Evolutionary conservation across 2,329 filamentous ascomycete genomes (phyloP).

Genomic region (Malbranchea zuffiana): DNA sequence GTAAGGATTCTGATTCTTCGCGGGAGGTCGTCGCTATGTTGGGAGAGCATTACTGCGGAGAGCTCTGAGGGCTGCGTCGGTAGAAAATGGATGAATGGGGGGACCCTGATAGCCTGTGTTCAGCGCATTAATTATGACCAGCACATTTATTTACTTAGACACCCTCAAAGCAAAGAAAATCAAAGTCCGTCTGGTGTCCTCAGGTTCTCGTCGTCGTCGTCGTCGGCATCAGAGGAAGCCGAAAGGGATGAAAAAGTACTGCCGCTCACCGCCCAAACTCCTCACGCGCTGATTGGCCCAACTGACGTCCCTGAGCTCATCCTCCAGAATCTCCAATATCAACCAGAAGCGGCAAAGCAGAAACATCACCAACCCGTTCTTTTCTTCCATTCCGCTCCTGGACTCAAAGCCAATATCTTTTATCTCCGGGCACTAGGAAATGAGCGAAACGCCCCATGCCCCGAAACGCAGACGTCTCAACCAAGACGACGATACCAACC

Average conservation of each 20-base stretch:
- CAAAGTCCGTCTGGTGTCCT: neutral
- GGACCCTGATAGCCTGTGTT: neutral
- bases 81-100: neutral
- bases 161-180: neutral
- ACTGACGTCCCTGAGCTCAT: no score
- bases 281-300: slow-evolving; percentile 2
- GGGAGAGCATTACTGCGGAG: slow-evolving; percentile 8
- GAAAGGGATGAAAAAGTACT: slow-evolving; percentile 3
- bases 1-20: slow-evolving; percentile 66
- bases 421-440: neutral
- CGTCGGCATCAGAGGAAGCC: no score
- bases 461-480: slow-evolving; percentile 1
- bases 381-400: neutral
- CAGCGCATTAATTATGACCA: no score
- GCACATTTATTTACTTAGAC: no score
- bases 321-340: neutral
- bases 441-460: slow-evolving; percentile 15
- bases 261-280: slow-evolving; percentile 18
- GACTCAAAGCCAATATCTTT: neutral
- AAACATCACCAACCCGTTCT: neutral
- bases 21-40: slow-evolving; percentile 21
- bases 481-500: slow-evolving; percentile 25
- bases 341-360: neutral
- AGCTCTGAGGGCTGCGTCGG: neutral
- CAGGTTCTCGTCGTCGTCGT: neutral